A percentile compares a stretch with the other conserved stretches of the same genome.
Conservation (phyloP, 371 early-diverging fungal genomes). For the Parasitella parasitica region DNA sequence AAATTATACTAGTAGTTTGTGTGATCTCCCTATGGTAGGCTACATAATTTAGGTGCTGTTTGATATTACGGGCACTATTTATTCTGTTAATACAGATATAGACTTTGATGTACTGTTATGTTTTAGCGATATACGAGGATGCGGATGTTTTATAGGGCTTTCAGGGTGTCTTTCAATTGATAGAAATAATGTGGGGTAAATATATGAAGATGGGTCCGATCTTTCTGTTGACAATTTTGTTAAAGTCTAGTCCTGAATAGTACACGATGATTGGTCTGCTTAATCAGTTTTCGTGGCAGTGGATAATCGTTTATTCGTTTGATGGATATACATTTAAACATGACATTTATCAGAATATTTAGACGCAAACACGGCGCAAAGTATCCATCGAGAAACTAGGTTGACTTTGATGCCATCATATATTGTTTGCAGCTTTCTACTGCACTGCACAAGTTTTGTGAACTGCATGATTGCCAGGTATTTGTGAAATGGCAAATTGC, state of each 20-base stretch:
- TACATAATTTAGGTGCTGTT: not conserved
- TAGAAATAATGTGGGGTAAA: not conserved
- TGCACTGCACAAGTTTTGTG: conserved; percentile 1
- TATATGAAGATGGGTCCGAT: not conserved
- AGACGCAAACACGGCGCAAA: too few species aligned
- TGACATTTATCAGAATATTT: too few species aligned
- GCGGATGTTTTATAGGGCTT: not conserved
- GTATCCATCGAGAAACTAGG: too few species aligned
- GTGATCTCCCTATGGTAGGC: too few species aligned
- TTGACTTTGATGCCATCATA: too few species aligned
- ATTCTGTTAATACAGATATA: too few species aligned
- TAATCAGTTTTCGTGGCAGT: not conserved
- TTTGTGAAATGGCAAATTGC: conserved; percentile 23
- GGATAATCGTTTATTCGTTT: conserved; percentile 17
- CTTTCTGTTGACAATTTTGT: not conserved
- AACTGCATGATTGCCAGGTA: not conserved
- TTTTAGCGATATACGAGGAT: not conserved
- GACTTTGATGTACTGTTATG: too few species aligned
- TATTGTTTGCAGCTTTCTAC: not conserved
- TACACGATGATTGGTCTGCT: not conserved
- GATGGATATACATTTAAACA: conserved; percentile 17
- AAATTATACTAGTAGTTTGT: too few species aligned
- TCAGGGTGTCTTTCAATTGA: not conserved
- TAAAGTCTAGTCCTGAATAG: not conserved
- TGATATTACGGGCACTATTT: too few species aligned